phyloP scores from a whole-genome alignment of 148 eudicot species.

The Persicaria maculosa region DNA sequence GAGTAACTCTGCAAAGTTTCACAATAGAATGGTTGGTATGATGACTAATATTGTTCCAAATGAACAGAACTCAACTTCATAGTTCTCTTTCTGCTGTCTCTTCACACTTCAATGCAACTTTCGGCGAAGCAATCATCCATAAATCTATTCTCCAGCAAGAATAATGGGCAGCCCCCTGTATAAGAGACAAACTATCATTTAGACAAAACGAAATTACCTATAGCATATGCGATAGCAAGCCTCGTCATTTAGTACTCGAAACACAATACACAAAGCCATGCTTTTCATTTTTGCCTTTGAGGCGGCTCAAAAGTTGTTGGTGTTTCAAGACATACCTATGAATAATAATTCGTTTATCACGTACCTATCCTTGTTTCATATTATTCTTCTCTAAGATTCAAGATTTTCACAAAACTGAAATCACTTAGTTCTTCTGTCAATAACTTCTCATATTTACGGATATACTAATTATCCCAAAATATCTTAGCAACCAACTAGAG shows the following conservation, averaged over 20 bases:
- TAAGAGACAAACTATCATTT: background rate
- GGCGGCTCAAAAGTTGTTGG: background rate
- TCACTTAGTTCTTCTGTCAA: background rate
- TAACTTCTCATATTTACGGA: background rate
- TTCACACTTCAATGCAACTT: background rate
- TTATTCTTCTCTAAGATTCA: background rate
- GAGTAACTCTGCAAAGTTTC: too few species aligned
- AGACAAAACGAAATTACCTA: background rate
- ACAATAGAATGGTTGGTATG: too few species aligned
- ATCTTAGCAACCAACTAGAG: background rate
- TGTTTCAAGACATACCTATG: background rate
- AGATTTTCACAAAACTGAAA: background rate
- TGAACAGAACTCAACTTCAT: too few species aligned
- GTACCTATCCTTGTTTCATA: background rate
- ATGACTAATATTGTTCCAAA: too few species aligned
- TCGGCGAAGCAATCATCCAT: background rate
- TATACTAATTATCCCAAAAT: background rate
- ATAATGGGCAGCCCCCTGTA: slow-evolving; percentile 10
- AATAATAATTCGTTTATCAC: background rate
- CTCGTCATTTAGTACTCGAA: too few species aligned
- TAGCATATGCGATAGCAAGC: too few species aligned
- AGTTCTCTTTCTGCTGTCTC: background rate
- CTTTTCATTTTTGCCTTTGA: too few species aligned
- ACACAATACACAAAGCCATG: too few species aligned
- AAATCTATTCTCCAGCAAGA: slow-evolving; percentile 2